Evolutionary conservation across 768 basidiomycete species (phyloP).

Genomic region (Pleurotus pulmonarius): DNA sequence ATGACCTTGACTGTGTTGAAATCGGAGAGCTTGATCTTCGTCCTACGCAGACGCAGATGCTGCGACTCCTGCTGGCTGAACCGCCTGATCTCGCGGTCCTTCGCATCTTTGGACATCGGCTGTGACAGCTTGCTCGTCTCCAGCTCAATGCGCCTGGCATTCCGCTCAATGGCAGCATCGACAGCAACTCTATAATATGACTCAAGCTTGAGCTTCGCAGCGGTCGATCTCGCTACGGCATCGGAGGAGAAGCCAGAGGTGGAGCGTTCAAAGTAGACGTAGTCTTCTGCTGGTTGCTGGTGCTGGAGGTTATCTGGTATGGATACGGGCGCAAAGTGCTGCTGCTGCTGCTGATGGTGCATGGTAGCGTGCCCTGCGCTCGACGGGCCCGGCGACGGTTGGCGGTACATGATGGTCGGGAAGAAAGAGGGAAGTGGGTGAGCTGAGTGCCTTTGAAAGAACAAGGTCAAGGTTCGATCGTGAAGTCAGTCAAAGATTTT

Average conservation of each 20-base stretch:
- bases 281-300: constrained; percentile 40
- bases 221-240: constrained; percentile 85
- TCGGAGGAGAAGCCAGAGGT: constrained; percentile 80
- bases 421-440: constrained; percentile 10
- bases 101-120: constrained; percentile 71
- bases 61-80: constrained; percentile 85
- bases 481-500: too few species aligned
- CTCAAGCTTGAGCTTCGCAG: constrained; percentile 94
- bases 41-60: constrained; percentile 87
- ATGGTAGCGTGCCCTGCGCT: constrained; percentile 23
- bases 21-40: constrained; percentile 89
- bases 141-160: constrained; percentile 90
- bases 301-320: constrained; percentile 26
- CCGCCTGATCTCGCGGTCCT: constrained; percentile 83
- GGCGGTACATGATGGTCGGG: constrained; percentile 25
- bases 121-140: constrained; percentile 77
- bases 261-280: constrained; percentile 94
- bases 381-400: constrained; percentile 34
- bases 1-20: constrained; percentile 98
- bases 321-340: constrained; percentile 23
- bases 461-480: too few species aligned
- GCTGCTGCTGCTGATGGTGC: constrained; percentile 27
- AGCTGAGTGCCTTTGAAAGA: too few species aligned
- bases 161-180: constrained; percentile 93
- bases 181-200: constrained; percentile 98